Evolutionary conservation across 2,329 filamentous ascomycete genomes (phyloP).

Genomic region (Aspergillus sp.): DNA sequence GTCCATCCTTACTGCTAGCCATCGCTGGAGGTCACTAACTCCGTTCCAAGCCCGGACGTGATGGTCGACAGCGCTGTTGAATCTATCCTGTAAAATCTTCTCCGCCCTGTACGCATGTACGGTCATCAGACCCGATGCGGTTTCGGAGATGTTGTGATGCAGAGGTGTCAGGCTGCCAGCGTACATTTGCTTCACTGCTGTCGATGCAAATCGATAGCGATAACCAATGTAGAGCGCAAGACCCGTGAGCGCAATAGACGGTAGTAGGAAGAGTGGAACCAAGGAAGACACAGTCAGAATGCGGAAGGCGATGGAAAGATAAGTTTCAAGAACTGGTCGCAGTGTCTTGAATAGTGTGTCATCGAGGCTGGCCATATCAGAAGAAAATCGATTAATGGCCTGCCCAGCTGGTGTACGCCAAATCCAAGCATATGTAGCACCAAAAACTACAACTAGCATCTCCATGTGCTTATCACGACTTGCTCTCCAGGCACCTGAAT

Average conservation of each 20-base stretch:
- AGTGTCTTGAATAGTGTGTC: slow-evolving; percentile 7
- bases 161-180: slow-evolving; percentile 8
- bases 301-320: slow-evolving; percentile 9
- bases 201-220: slow-evolving; percentile 9
- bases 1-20: slow-evolving; percentile 11
- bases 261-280: slow-evolving; percentile 9
- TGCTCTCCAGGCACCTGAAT: slow-evolving; percentile 6
- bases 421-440: slow-evolving; percentile 10
- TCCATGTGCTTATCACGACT: slow-evolving; percentile 9
- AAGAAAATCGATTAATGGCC: slow-evolving; percentile 11
- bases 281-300: slow-evolving; percentile 8
- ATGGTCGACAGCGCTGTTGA: slow-evolving; percentile 3
- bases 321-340: slow-evolving; percentile 10
- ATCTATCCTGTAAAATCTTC: slow-evolving; percentile 5
- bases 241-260: slow-evolving; percentile 5
- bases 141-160: slow-evolving; percentile 7
- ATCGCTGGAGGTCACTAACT: slow-evolving; percentile 10
- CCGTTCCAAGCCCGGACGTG: slow-evolving; percentile 9
- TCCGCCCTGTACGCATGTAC: slow-evolving; percentile 8
- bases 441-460: slow-evolving; percentile 6
- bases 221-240: slow-evolving; percentile 6
- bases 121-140: slow-evolving; percentile 7
- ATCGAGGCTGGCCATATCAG: slow-evolving; percentile 8
- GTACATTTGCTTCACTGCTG: slow-evolving; percentile 9
- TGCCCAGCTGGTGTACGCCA: slow-evolving; percentile 8